Evolutionary conservation across 768 basidiomycete genomes (phyloP).

Genomic region (Cystoderma amianthinum): DNA sequence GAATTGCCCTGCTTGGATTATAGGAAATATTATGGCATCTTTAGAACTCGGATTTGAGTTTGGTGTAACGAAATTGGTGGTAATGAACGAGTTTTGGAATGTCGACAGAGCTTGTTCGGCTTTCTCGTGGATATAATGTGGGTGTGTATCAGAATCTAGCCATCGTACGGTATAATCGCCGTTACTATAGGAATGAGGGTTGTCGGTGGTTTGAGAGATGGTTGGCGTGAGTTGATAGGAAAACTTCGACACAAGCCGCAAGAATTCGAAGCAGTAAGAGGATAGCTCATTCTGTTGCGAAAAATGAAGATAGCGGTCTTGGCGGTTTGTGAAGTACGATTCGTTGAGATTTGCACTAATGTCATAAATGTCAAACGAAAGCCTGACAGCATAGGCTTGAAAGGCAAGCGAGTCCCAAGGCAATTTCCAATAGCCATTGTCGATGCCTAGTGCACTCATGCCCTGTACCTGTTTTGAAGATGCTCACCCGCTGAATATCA

Average conservation of each 20-base stretch:
- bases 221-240: slow-evolving; percentile 53
- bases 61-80: slow-evolving; percentile 2
- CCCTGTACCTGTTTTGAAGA: not conserved
- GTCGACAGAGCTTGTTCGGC: slow-evolving; percentile 47
- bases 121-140: slow-evolving; percentile 59
- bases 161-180: slow-evolving; percentile 55
- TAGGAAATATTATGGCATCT: slow-evolving; percentile 60
- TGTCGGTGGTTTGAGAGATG: slow-evolving; percentile 3
- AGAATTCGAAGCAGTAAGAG: slow-evolving; percentile 79
- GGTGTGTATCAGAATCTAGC: slow-evolving; percentile 59
- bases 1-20: slow-evolving; percentile 89
- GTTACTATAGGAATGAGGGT: slow-evolving; percentile 22
- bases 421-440: no score
- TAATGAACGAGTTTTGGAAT: slow-evolving; percentile 46
- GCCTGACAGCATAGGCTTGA: no score
- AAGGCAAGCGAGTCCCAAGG: no score
- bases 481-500: slow-evolving; percentile 86
- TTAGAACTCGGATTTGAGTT: slow-evolving; percentile 14
- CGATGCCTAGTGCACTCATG: no score
- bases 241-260: slow-evolving; percentile 59
- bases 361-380: not conserved
- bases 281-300: slow-evolving; percentile 51
- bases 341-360: slow-evolving; percentile 85
- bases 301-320: slow-evolving; percentile 90
- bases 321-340: slow-evolving; percentile 91